phyloP scores from a whole-genome alignment of 2,329 filamentous ascomycete species.

The Botrytis galanthina region DNA sequence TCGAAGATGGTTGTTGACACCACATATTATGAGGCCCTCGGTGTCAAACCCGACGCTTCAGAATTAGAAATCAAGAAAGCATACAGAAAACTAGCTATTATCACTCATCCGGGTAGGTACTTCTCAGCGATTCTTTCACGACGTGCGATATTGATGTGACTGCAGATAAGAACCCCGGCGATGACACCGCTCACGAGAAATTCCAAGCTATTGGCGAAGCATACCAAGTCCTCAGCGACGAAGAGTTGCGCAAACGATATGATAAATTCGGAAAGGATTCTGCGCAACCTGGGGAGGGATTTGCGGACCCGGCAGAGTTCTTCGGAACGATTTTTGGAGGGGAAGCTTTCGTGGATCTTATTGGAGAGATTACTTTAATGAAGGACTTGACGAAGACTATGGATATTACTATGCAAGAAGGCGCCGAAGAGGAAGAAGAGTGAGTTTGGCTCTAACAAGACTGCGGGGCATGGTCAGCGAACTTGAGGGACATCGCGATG shows the following conservation, averaged over 20 bases:
- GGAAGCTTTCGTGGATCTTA: slow-evolving; percentile 92
- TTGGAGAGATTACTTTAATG: slow-evolving; percentile 97
- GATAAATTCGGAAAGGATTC: slow-evolving; percentile 97
- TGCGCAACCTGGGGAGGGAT: slow-evolving; percentile 85
- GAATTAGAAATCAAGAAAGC: slow-evolving; percentile 97
- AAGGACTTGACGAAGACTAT: slow-evolving; percentile 97
- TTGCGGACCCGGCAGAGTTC: slow-evolving; percentile 95
- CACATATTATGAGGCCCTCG: slow-evolving; percentile 64
- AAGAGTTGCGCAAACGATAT: slow-evolving; percentile 84
- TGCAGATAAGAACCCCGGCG: slow-evolving; percentile 93
- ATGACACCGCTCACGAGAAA: slow-evolving; percentile 88
- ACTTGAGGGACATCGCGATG: not conserved
- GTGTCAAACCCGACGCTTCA: slow-evolving; percentile 79
- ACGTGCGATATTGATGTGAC: slow-evolving; percentile 7
- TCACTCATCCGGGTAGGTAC: slow-evolving; percentile 61
- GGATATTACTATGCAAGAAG: slow-evolving; percentile 89
- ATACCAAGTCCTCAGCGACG: slow-evolving; percentile 80
- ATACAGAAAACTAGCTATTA: slow-evolving; percentile 90
- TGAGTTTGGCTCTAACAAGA: not conserved
- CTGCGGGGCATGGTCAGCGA: not conserved
- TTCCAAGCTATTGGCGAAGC: slow-evolving; percentile 84
- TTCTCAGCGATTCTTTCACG: slow-evolving; percentile 1
- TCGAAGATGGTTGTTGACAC: slow-evolving; percentile 38
- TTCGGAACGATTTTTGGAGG: slow-evolving; percentile 98
- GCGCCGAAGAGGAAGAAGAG: slow-evolving; percentile 63